Evolutionary conservation across 306 rosid species (phyloP).

Genomic region (Fagus sylvatica): DNA sequence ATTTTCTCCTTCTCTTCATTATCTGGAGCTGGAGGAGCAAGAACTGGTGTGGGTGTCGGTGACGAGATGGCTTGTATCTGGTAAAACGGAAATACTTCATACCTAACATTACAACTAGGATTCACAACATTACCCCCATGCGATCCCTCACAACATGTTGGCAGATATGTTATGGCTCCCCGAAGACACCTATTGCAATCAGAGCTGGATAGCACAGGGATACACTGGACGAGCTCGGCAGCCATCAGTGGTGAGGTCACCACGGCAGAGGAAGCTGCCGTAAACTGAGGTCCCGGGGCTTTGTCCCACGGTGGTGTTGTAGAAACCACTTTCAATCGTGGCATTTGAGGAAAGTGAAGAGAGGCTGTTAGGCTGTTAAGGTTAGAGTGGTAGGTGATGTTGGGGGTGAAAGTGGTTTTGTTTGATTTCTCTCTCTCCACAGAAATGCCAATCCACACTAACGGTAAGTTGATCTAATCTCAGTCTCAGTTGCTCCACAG

Average conservation of each 20-base stretch:
- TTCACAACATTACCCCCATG: conserved; percentile 11
- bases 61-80: too few species aligned
- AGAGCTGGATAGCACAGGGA: conserved; percentile 17
- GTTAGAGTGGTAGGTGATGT: neutral
- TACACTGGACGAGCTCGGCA: conserved; percentile 43
- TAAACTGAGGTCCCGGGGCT: neutral
- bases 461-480: too few species aligned
- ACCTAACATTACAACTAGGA: conserved; percentile 41
- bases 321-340: neutral
- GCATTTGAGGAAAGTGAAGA: neutral
- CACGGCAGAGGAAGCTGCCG: conserved; percentile 9
- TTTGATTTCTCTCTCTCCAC: too few species aligned
- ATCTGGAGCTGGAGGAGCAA: too few species aligned
- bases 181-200: conserved; percentile 22
- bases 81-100: conserved; percentile 18
- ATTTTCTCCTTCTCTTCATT: too few species aligned
- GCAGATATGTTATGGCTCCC: neutral
- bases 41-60: too few species aligned
- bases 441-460: too few species aligned
- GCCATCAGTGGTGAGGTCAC: neutral
- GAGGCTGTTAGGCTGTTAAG: neutral
- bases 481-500: neutral
- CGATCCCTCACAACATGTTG: neutral
- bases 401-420: neutral
- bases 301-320: conserved; percentile 1